Percentiles rank a stretch among this genome's conserved stretches.
Conservation (phyloP, 2,329 filamentous ascomycete species). For the Xylariomycetidae sp. region DNA sequence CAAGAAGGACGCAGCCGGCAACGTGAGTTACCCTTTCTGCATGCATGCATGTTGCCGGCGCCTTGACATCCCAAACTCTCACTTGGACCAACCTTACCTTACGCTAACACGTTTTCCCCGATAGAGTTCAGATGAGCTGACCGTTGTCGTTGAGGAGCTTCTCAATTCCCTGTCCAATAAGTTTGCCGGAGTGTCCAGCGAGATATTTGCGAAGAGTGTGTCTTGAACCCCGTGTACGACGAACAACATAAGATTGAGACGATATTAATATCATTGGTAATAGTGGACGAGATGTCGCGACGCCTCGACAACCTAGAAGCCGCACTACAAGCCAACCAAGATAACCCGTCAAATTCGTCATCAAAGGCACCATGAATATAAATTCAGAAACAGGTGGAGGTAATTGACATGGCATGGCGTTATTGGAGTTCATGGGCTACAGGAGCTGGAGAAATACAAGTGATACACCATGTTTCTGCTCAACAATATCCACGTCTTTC, state of each 20-base stretch:
- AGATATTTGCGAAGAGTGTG: slow-evolving; percentile 83
- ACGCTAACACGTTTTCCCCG: too few relatives aligned
- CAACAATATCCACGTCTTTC: slow-evolving; percentile 6
- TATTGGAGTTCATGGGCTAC: too few relatives aligned
- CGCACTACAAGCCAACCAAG: slow-evolving; percentile 57
- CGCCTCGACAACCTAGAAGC: slow-evolving; percentile 80
- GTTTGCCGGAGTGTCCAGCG: slow-evolving; percentile 77
- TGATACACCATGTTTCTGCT: slow-evolving; percentile 9
- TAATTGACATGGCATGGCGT: slow-evolving; percentile 17
- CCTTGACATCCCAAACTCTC: too few relatives aligned
- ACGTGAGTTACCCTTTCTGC: too few relatives aligned
- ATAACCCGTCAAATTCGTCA: slow-evolving; percentile 32
- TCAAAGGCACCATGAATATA: slow-evolving; percentile 29
- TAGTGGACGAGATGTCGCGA: slow-evolving; percentile 92
- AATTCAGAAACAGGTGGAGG: slow-evolving; percentile 1
- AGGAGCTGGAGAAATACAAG: slow-evolving; percentile 6
- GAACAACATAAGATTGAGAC: too few relatives aligned
- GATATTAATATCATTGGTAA: too few relatives aligned
- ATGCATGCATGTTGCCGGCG: too few relatives aligned
- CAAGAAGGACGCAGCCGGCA: slow-evolving; percentile 1
- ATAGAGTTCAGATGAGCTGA: slow-evolving; percentile 61
- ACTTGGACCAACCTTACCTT: too few relatives aligned
- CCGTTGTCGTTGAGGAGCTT: slow-evolving; percentile 78
- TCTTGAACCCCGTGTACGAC: slow-evolving; percentile 1
- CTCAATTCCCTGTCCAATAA: slow-evolving; percentile 80